Base-by-base conservation (phyloP, 208 protist genomes). In the Leishmania tarentolae region DNA sequence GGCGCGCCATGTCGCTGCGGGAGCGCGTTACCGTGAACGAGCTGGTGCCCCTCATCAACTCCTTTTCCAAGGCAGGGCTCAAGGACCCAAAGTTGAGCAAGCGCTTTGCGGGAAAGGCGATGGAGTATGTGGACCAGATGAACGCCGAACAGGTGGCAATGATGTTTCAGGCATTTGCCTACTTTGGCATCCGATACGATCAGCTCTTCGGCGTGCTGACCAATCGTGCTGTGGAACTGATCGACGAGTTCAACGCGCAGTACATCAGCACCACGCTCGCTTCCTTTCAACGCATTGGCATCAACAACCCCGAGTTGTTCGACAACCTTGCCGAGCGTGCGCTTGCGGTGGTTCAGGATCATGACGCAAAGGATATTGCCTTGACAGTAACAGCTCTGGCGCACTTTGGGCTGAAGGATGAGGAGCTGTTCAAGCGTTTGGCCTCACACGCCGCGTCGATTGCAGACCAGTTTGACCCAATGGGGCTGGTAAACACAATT, bases 121-220 rank as follows among this genome's bases (percentile, higher is more conserved):
- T 98, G 92, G 93, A 98, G 88, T 97, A 97, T 71, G 93, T 96
- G 50, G 95, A 98, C 56, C 90, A 96, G 82, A 98, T 98, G 95
- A 96, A 92, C 78, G 95, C 95, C 24, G 92, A 96, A 70, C 92
- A 98, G 79, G 95, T 98, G 74, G 82, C 93, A n/a, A 71, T 87
- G 21, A 93, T 96, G 86, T 98, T 98, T 68, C 90, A 97, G 85
- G 92, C 95, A 4, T 98, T 98, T 77, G 93, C 91, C 31, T 88
- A 88, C 81, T 97, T 98, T 81, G 95, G 95, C 66, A 96, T 98
- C 57, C 93, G 94, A 57, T 98, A 98, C 86, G 95, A 98, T 79
- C 95, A 98, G 84, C 89, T 98, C 63, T 98, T 98, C 80, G 95
- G 95, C 35, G 93, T 98, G 31, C 90, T 98, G n/a, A 98, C 95